Conservation (phyloP, 2,329 filamentous ascomycete species). For the Chaetothyriales sp. region DNA sequence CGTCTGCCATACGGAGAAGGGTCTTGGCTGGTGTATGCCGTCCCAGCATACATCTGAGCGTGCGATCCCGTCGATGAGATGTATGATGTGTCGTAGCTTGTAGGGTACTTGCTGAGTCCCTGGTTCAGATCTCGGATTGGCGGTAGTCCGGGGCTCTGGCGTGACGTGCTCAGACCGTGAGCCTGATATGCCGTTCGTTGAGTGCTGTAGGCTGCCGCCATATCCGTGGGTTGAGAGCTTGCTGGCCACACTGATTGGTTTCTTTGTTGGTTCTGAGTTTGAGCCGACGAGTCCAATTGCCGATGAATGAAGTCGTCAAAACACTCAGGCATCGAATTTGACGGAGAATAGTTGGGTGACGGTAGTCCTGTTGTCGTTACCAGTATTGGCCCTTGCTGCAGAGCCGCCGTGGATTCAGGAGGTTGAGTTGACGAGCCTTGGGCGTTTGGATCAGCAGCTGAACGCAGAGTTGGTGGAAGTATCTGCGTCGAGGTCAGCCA, state of each 20-base stretch:
- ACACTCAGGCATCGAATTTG: slow-evolving; percentile 1
- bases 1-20: neutral
- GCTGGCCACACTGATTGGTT: neutral
- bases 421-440: neutral
- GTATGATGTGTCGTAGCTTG: neutral
- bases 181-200: neutral
- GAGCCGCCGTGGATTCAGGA: slow-evolving; percentile 4
- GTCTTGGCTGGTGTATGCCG: neutral
- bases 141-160: neutral
- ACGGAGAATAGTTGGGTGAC: slow-evolving; percentile 6
- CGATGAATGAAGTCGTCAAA: neutral
- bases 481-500: neutral
- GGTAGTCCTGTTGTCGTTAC: slow-evolving; percentile 7
- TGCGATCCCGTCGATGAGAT: neutral
- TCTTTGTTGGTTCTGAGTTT: neutral
- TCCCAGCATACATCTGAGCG: neutral
- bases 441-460: neutral
- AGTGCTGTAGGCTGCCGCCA: neutral
- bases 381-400: slow-evolving; percentile 4
- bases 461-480: slow-evolving; percentile 7
- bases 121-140: neutral
- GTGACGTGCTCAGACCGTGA: neutral
- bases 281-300: neutral
- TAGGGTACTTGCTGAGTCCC: neutral
- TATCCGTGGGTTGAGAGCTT: neutral